phyloP scores from a whole-genome alignment of 2,329 filamentous ascomycete genomes.

The Microcyclospora pomicola region DNA sequence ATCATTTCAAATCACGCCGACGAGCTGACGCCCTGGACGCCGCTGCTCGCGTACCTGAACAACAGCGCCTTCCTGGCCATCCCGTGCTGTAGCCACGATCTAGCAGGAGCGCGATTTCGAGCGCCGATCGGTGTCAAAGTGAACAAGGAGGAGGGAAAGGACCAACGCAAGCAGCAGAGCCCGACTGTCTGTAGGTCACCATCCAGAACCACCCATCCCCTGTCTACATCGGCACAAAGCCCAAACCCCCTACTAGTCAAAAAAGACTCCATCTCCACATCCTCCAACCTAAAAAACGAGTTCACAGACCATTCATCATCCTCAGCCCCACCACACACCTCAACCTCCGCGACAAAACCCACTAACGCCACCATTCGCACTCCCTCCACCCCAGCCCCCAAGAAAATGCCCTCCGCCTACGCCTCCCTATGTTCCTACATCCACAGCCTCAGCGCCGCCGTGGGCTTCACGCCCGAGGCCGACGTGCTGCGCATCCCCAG shows the following conservation, averaged over 20 bases:
- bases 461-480: slow-evolving; percentile 64
- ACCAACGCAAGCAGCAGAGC: slow-evolving; percentile 1
- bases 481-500: slow-evolving; percentile 86
- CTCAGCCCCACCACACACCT: too few relatives aligned
- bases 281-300: too few relatives aligned
- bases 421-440: slow-evolving; percentile 73
- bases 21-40: slow-evolving; percentile 91
- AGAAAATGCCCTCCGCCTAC: slow-evolving; percentile 53
- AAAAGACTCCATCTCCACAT: too few relatives aligned
- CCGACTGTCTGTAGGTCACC: not conserved
- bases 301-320: too few relatives aligned
- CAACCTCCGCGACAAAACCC: too few relatives aligned
- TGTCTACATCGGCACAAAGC: too few relatives aligned
- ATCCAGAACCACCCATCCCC: too few relatives aligned
- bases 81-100: slow-evolving; percentile 84
- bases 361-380: not conserved
- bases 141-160: slow-evolving; percentile 8
- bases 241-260: too few relatives aligned
- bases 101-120: slow-evolving; percentile 62
- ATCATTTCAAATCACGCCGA: slow-evolving; percentile 96
- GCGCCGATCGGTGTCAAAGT: slow-evolving; percentile 29
- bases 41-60: slow-evolving; percentile 65
- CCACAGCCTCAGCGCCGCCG: slow-evolving; percentile 50
- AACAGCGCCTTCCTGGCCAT: slow-evolving; percentile 78
- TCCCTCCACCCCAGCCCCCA: slow-evolving; percentile 1